Evolutionary conservation across 306 rosid species (phyloP), one percentile per base, ranked within the genome.

Genomic region (Quercus engelmannii): DNA sequence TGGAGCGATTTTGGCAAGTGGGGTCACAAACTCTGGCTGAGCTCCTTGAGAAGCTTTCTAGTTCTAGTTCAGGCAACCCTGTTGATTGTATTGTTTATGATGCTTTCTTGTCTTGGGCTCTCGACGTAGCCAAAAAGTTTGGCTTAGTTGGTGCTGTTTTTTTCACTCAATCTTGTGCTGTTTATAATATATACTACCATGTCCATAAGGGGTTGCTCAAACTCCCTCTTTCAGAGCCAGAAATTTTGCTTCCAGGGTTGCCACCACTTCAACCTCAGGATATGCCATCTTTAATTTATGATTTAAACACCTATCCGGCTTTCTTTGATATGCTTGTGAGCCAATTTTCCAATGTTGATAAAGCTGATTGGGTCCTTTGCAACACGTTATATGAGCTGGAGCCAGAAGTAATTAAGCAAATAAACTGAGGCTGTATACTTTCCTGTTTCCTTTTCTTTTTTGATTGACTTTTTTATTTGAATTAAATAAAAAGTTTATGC

Each of bases 301-400:
- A 63, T 3, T 70, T 81, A 17, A 79, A 76, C 4, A 74, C 76
- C 19, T 89, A 87, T 76, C 94, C 94, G 0, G 84, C 87, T 23
- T 86, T 86, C 82, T 80, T 84, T 77, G 64, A 80, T 0, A 4
- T 86, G 88, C 71, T 88, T 52, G 58, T 89, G 87, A 89, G 75
- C 72, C 94, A 90, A 51, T 89, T 76, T 28, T 81, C 82, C 19
- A 90, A 89, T 51, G 38, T 72, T 12, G 72, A 86, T 43, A 41
- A 86, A 76, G 93, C 92, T 49, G 92, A 89, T 79, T 62, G 86
- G 64, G 1, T 86, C 65, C 85, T 92, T 74, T 86, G 84, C 84
- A 92, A 89, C 65, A 81, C 94, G 35, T 78, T 90, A 81, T 83
- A 88, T 76, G 80, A 81, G 84, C 84, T 89, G 8, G 94, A 92